Conservation (phyloP, 2,329 filamentous ascomycete genomes). For the Beauveria caledonica region DNA sequence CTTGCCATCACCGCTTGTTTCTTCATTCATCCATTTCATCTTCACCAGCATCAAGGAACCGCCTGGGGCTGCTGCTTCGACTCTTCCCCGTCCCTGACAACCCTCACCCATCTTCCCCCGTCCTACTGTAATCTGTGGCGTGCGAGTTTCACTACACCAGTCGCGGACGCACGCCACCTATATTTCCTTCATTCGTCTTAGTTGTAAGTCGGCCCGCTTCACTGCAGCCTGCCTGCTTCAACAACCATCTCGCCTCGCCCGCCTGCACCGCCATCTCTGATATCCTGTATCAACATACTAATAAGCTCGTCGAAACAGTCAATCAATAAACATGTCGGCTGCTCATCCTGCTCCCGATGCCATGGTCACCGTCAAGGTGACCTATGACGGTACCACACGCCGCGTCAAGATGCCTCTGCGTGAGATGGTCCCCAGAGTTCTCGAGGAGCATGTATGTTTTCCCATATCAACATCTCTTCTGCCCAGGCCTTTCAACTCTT, state of each 20-base stretch:
- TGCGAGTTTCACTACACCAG: not conserved
- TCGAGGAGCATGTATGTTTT: conserved; percentile 75
- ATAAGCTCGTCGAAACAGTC: not conserved
- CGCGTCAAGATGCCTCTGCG: conserved; percentile 85
- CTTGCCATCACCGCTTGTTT: conserved; percentile 7
- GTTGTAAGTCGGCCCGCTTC: conserved; percentile 9
- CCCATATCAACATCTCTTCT: not conserved
- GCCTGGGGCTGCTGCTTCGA: not conserved
- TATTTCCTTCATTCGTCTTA: conserved; percentile 1
- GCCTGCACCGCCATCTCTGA: not conserved
- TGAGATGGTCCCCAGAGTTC: conserved; percentile 65
- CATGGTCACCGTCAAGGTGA: conserved; percentile 74
- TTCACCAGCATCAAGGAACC: not conserved
- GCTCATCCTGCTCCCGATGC: conserved; percentile 19
- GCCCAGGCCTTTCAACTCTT: not conserved
- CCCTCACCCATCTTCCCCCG: not conserved
- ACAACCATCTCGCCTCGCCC: not conserved
- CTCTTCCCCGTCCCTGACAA: not conserved
- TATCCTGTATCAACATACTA: not conserved
- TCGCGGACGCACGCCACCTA: conserved; percentile 5
- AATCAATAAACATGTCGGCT: conserved; percentile 1
- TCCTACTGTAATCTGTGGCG: not conserved
- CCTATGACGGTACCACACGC: conserved; percentile 64
- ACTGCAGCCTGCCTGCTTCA: not conserved
- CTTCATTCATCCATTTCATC: not conserved